Base-by-base conservation (phyloP, 305 asterid species). In the Salvia sclarea region DNA sequence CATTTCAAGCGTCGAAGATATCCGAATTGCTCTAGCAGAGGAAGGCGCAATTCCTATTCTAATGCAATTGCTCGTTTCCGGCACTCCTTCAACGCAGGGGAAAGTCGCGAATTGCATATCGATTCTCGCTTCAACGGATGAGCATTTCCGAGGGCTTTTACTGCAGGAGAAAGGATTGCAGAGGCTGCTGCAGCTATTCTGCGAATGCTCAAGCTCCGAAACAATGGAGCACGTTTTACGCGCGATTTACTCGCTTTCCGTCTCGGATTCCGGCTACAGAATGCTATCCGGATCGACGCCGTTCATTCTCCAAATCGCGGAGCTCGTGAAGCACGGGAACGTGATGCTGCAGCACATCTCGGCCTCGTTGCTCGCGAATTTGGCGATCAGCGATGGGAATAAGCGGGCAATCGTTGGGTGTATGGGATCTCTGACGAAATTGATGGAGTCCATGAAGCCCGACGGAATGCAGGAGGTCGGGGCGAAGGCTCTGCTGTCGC, bases 381-480 rank as follows among this genome's bases (percentile, higher is more conserved):
- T 90, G 47, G 80, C 95, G 0, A 76, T 90, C 11, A 80, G 87
- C 43, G 97, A 88, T 70, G 89, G 83, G 21, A 82, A 87, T 58
- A 93, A 88, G 92, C 76, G 87, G 75, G 87, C 83, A 6, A 76
- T 88, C 33, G 64, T 75, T 67, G 88, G 90, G 4, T 90, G 96
- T 79, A 86, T 93, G 89, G 71, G 84, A 52, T 78, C 85, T 60
- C 78, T 93, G 79, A 83, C 86, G 82, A 93, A 90, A 79, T 71
- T 93, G 65, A 93, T 93, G 98, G 97, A 86, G 75, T 85, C 85
- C 3, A 72, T 81, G 37, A 93, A 93, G 84, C 98, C 97, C 0
- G 91, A 88, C 28, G 97, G 98, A 20, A 77, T 93, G 85, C 96
- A 90, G 70, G 98, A 90, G 73, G 92, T 88, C 17, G 94, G 89